Conservation (phyloP, 2,329 filamentous ascomycete species). For the Zasmidium angulare region DNA sequence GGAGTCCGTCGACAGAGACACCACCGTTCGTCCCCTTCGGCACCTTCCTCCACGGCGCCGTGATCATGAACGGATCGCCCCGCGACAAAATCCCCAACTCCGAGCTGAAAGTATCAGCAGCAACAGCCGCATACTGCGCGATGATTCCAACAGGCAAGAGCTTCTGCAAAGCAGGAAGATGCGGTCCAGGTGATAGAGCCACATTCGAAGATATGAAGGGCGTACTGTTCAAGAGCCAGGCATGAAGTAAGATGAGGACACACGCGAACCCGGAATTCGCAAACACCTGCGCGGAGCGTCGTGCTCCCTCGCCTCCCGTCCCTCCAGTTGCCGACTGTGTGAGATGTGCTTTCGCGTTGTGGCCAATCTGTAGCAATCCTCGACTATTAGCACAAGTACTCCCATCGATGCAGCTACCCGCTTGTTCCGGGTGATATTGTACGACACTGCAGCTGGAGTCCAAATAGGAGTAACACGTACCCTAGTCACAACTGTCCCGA, state of each 20-base stretch:
- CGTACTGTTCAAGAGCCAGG: conserved; percentile 40
- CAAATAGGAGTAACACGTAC: conserved; percentile 48
- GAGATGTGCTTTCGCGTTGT: conserved; percentile 77
- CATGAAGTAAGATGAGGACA: conserved; percentile 57
- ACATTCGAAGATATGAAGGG: conserved; percentile 34
- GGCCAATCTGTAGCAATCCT: conserved; percentile 65
- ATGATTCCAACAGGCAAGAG: conserved; percentile 50
- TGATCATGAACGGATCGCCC: conserved; percentile 78
- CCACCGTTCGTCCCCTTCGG: conserved; percentile 93
- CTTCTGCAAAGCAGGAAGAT: conserved; percentile 42
- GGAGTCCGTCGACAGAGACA: conserved; percentile 72
- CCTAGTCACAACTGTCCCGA: conserved; percentile 81
- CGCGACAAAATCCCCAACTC: conserved; percentile 89
- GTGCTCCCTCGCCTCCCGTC: conserved; percentile 74
- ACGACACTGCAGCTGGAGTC: background rate
- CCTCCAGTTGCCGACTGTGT: conserved; percentile 75
- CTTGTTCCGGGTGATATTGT: background rate
- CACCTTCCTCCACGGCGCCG: conserved; percentile 74
- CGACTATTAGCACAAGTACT: background rate
- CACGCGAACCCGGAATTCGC: conserved; percentile 83
- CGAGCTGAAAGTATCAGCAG: conserved; percentile 91
- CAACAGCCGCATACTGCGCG: conserved; percentile 76
- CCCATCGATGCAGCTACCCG: background rate
- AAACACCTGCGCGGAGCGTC: conserved; percentile 84
- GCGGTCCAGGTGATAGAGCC: conserved; percentile 31